Base-by-base conservation (phyloP, 768 basidiomycete species). In the Epithele typhae region DNA sequence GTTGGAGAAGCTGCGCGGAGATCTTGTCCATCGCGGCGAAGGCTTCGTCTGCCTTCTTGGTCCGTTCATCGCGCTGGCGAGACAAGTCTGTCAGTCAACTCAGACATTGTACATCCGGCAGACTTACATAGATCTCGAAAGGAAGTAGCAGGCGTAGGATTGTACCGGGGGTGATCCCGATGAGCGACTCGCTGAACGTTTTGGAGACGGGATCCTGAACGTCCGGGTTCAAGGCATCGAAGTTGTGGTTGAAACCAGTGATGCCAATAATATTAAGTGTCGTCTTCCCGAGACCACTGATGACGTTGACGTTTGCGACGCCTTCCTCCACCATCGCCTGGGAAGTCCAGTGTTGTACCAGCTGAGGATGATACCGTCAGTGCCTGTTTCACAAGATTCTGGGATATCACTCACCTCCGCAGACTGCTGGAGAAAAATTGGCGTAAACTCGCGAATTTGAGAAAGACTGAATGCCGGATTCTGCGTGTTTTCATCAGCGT, bases 401-500 rank as follows among this genome's bases (percentile, higher is more conserved):
- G 14, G 27, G 27, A 30, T 7, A 7, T 7, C 27, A n/a, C 43
- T 17, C 57, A 78, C 81, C 59, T 75, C 61, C 0, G 72, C 54
- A 1, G 82, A 64, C 58, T 82, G 83, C 2, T 73, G 69, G 3
- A 79, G 49, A 48, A 84, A 83, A 10, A 77, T 76, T 14, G 68
- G 69, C 0, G 79, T 79, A 12, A 84, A 56, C 37, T 75, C 76
- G 3, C 81, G 68, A 25, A 84, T 70, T 55, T 83, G 81, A 1
- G 71, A 62, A 1, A 71, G 68, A 2, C 82, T 79, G 53, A 86
- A 86, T 0, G 81, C 81, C 15, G 82, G 82, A 52, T 84, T 85
- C 82, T 72, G 33, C 15, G 7, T 1, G 3, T 5, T 3, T 5
- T 10, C 17, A 27, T 8, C 17, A 8, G 10, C 9, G 40, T 12